Percentiles rank a stretch among this genome's conserved stretches.
Conservation (phyloP, 768 basidiomycete genomes). For the Kwoniella shandongensis region DNA sequence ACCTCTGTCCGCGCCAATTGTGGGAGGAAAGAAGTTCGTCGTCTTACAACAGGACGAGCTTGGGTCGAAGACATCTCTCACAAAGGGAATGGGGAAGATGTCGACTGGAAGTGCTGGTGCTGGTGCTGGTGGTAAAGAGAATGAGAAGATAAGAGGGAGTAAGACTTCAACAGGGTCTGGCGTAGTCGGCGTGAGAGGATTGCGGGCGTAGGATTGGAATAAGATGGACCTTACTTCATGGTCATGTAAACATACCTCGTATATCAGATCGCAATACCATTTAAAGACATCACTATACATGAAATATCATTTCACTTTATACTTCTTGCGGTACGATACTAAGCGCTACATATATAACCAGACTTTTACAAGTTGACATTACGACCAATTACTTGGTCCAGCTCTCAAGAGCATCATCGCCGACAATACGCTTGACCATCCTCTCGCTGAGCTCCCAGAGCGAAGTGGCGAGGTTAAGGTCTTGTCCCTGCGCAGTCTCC, state of each 20-base stretch:
- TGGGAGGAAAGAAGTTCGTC: neutral
- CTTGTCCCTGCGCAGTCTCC: slow-evolving; percentile 41
- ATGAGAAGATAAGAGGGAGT: slow-evolving; percentile 7
- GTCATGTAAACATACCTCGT: too few species aligned
- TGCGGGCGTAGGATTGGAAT: slow-evolving; percentile 15
- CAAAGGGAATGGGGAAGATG: neutral
- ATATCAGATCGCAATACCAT: too few species aligned
- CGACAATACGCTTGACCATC: slow-evolving; percentile 40
- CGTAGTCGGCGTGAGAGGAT: slow-evolving; percentile 2
- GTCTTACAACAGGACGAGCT: slow-evolving; percentile 3
- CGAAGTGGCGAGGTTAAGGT: slow-evolving; percentile 37
- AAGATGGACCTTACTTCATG: too few species aligned
- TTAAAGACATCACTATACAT: neutral
- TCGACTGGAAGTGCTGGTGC: slow-evolving; percentile 6
- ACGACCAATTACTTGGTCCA: slow-evolving; percentile 33
- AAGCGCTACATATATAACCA: too few species aligned
- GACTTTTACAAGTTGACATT: too few species aligned
- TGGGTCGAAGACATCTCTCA: neutral
- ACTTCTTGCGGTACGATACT: too few species aligned
- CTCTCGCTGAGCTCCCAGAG: slow-evolving; percentile 47
- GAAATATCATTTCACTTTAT: neutral
- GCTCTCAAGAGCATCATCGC: slow-evolving; percentile 35
- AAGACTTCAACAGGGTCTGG: slow-evolving; percentile 1
- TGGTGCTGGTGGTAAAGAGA: slow-evolving; percentile 25
- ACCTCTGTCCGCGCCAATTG: neutral